A percentile compares a stretch with the other conserved stretches of the same genome.
phyloP scores from a whole-genome alignment of 2,329 filamentous ascomycete species.

The Ceratocystis colombiana region DNA sequence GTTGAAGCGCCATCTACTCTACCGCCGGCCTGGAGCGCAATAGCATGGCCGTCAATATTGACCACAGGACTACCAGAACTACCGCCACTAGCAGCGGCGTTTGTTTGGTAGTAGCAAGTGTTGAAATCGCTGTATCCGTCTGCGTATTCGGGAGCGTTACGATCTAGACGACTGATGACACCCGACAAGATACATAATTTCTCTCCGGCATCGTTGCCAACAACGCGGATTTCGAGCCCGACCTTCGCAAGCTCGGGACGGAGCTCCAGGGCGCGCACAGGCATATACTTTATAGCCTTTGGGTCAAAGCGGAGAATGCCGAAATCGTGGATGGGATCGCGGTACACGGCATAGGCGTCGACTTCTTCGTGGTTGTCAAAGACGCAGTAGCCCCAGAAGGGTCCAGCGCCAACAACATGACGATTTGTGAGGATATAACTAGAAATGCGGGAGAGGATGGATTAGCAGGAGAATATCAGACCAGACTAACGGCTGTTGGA shows the following conservation, averaged over 20 bases:
- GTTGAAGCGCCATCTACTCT: slow-evolving; percentile 90
- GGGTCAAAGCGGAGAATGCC: slow-evolving; percentile 95
- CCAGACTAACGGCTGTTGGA: not conserved
- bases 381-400: slow-evolving; percentile 96
- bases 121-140: slow-evolving; percentile 98
- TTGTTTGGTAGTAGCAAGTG: slow-evolving; percentile 92
- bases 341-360: slow-evolving; percentile 92
- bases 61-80: slow-evolving; percentile 98
- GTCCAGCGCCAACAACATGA: slow-evolving; percentile 88
- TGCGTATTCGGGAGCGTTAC: slow-evolving; percentile 95
- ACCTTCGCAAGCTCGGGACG: slow-evolving; percentile 82
- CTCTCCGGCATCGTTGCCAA: slow-evolving; percentile 95
- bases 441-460: slow-evolving; percentile 4
- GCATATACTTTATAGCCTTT: slow-evolving; percentile 94
- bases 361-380: slow-evolving; percentile 98
- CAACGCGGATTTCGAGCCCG: slow-evolving; percentile 87
- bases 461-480: not conserved
- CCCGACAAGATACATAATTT: slow-evolving; percentile 96
- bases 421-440: slow-evolving; percentile 76
- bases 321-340: slow-evolving; percentile 97
- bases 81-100: slow-evolving; percentile 89
- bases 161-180: slow-evolving; percentile 88
- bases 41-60: slow-evolving; percentile 82
- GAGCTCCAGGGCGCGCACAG: slow-evolving; percentile 66
- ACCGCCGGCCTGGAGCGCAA: slow-evolving; percentile 88